Evolutionary conservation across 2,329 filamentous ascomycete genomes (phyloP).

Genomic region (Penicillium corylophilum): DNA sequence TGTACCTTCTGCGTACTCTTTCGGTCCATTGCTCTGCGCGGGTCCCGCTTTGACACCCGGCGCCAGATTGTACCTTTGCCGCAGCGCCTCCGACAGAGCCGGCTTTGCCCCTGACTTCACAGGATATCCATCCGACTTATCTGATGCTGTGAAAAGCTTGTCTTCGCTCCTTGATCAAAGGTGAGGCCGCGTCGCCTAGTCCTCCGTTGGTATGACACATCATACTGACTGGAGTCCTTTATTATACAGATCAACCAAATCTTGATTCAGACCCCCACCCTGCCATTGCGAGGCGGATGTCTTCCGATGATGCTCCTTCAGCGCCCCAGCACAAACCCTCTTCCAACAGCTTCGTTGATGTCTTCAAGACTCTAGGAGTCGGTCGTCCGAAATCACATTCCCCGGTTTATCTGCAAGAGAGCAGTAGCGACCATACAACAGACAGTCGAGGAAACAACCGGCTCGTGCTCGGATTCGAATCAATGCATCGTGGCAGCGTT

Average conservation of each 20-base stretch:
- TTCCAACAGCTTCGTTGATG: conserved; percentile 43
- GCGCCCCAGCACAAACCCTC: conserved; percentile 36
- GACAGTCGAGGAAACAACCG: conserved; percentile 36
- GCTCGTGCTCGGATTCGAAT: conserved; percentile 37
- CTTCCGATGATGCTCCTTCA: conserved; percentile 44
- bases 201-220: conserved; percentile 10
- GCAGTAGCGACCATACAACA: conserved; percentile 31
- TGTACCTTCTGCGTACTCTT: background rate
- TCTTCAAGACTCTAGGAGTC: conserved; percentile 44
- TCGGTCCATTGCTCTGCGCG: conserved; percentile 3
- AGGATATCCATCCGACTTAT: conserved; percentile 5
- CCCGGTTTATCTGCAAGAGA: conserved; percentile 34
- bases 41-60: conserved; percentile 11
- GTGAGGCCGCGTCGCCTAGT: conserved; percentile 6
- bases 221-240: conserved; percentile 11
- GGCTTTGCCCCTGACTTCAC: conserved; percentile 14
- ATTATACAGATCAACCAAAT: background rate
- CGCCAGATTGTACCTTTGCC: conserved; percentile 12
- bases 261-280: conserved; percentile 5
- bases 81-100: conserved; percentile 5
- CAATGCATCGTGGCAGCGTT: conserved; percentile 44
- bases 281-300: conserved; percentile 35
- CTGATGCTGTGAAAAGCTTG: conserved; percentile 12
- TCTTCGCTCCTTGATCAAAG: background rate
- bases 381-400: conserved; percentile 41